Base-by-base conservation (phyloP, 2,329 filamentous ascomycete species). In the Aspergillus pseudotamarii region DNA sequence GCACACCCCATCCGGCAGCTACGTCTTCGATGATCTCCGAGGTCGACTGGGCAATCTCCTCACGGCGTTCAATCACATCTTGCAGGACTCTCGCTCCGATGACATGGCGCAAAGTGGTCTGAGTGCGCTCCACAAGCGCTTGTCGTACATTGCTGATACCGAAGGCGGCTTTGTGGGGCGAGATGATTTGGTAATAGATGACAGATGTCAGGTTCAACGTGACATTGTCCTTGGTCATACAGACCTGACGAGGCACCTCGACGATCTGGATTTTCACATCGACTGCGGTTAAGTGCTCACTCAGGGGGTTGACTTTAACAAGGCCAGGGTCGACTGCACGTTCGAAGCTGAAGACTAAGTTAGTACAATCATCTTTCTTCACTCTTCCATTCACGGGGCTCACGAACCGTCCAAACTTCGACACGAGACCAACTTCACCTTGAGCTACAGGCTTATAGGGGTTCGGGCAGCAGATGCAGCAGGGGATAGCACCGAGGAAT, bases 181-280 rank as follows among this genome's bases (percentile, higher is more conserved):
- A 91, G 60, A 90, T 91, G 75, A 99, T 94, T 85, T 97, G 94
- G 84, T 99, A 99, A 86, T 99, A 99, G 82, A 99, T 97, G 76
- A 99, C 95, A 6, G 92, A 96, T 55, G 94, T 98, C 70, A 99
- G 85, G 72, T 94, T 90, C 48, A 99, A 85, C 53, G 92, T 96
- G 67, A 98, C 95, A 74, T 99, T 99, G 85, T 99, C 95, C 83
- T 98, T 98, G 78, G 95, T 99, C 94, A 99, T 99, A 85, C 95
- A 98, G 66, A 94, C 89, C 81, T 99, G 95, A 81, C 94, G 89
- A 21, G 94, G 94, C 28, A 99, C 95, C 84, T 99, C 81, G 78
- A 96, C 93, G 69, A 97, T 97, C 82, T 99, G 95, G 72, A 98
- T 97, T 88, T 98, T 99, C 82, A 99, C 95, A 78, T 99, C 95